A percentile compares a stretch with the other conserved stretches of the same genome.
Evolutionary conservation across 306 rosid species (phyloP).

Genomic region (Echinosophora koreensis): DNA sequence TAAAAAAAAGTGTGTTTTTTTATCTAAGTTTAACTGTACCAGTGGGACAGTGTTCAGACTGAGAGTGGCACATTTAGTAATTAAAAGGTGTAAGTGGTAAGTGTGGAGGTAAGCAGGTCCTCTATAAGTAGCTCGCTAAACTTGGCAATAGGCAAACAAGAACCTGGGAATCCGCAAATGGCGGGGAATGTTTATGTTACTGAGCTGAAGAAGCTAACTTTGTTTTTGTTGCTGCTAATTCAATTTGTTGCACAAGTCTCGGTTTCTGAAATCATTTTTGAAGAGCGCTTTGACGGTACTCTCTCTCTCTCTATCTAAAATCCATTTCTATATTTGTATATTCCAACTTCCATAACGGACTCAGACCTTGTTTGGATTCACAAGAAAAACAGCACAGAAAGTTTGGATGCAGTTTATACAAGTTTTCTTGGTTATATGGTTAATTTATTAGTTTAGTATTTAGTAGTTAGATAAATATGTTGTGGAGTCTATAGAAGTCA

Average conservation of each 20-base stretch:
- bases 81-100: slow-evolving; percentile 41
- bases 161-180: slow-evolving; percentile 48
- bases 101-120: neutral
- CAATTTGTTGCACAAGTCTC: slow-evolving; percentile 50
- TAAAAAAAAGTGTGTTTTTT: no score
- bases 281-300: slow-evolving; percentile 86
- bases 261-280: slow-evolving; percentile 76
- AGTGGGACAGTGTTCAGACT: neutral
- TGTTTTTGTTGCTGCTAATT: slow-evolving; percentile 39
- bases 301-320: neutral
- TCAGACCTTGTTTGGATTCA: slow-evolving; percentile 10
- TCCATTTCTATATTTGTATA: neutral
- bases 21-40: neutral
- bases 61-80: slow-evolving; percentile 49
- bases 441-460: slow-evolving; percentile 28
- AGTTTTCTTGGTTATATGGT: slow-evolving; percentile 9
- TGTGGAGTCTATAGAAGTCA: no score
- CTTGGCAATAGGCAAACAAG: neutral
- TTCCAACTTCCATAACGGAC: neutral
- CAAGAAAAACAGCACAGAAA: neutral
- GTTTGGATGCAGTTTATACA: neutral
- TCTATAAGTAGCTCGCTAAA: slow-evolving; percentile 52
- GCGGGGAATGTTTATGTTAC: slow-evolving; percentile 34
- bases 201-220: slow-evolving; percentile 32
- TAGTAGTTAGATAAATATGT: slow-evolving; percentile 5